Base-by-base conservation (phyloP, 257 asterid genomes). In the Capsicum baccatum region DNA sequence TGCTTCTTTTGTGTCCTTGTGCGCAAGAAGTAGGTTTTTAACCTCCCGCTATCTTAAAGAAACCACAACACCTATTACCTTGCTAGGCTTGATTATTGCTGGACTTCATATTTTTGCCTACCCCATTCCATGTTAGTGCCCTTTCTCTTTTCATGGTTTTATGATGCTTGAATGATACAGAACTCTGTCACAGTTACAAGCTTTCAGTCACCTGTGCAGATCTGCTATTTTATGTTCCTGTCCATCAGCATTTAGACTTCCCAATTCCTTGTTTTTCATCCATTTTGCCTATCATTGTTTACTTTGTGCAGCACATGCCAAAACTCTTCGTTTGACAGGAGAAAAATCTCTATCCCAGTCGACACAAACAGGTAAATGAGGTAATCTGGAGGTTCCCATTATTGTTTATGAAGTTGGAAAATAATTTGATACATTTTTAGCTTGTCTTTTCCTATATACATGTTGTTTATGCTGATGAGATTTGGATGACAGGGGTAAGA, bases 221-320 rank as follows among this genome's bases (percentile, higher is more conserved):
- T 76, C 64, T 76, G 4, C 47, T 76, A 76, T 76, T 52, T 76
- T 21, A 13, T 44, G 7, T 14, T 54, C 64, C 15, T 2, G 48
- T 14, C 33, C 48, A 26, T 54, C 50, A 26, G 64, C 48, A 8
- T 14, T 76, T 78, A 48, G 26, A 26, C 64, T 78, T 8, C 64
- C 81, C 42, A 78, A 54, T 26, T 78, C 13, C 48, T 26, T 14
- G 9, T 54, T 50, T 54, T n/a, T 54, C 48, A 78, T 76, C 60
- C 0, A 0, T 74, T 68, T 56, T 52, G 26, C 33, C 9, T 14
- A 54, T 78, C 81, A 78, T 78, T 78, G 26, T 78, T 78, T 52
- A 63, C 79, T 66, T 82, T 67, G 84, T 82, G 56, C 86, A 62
- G 76, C 11, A 52, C 80, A 70, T 79, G 62, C 79, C 86, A 50